These are phyloP conservation scores for Salix brachista DNA, from an alignment of 345 rosid species.

Conservation along the genomic window DNA sequence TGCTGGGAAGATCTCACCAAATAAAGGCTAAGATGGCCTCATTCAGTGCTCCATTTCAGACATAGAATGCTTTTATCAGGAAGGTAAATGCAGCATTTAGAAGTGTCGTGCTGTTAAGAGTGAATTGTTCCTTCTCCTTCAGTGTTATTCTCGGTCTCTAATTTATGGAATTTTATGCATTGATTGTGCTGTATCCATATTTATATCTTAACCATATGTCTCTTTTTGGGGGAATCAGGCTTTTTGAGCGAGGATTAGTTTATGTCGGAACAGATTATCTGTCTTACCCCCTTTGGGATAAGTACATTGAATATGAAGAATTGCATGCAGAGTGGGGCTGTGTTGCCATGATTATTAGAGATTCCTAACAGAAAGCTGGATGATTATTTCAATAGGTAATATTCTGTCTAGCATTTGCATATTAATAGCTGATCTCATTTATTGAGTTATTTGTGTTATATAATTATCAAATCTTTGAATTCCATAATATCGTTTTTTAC, in stretches of 20 bases:
- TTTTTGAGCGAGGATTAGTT: constrained; percentile 84
- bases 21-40: constrained; percentile 88
- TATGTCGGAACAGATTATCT: constrained; percentile 91
- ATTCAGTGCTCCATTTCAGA: constrained; percentile 76
- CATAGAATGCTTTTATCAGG: constrained; percentile 74
- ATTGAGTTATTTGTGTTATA: background rate
- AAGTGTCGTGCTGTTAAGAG: constrained; percentile 64
- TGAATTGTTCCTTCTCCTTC: constrained; percentile 70
- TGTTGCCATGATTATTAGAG: constrained; percentile 75
- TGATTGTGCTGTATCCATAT: constrained; percentile 11
- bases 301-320: constrained; percentile 89
- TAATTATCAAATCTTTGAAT: background rate
- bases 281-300: constrained; percentile 83
- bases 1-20: constrained; percentile 89
- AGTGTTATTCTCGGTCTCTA: constrained; percentile 40
- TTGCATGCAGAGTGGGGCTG: constrained; percentile 84
- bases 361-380: constrained; percentile 84
- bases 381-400: constrained; percentile 66
- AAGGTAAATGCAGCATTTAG: constrained; percentile 95
- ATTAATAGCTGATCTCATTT: background rate
- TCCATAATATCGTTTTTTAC: background rate
- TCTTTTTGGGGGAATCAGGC: constrained; percentile 42
- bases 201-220: constrained; percentile 18
- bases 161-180: constrained; percentile 31
- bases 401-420: background rate